These are phyloP conservation scores for Pueraria montana DNA, from an alignment of 306 rosid genomes.

Conservation along the genomic window DNA sequence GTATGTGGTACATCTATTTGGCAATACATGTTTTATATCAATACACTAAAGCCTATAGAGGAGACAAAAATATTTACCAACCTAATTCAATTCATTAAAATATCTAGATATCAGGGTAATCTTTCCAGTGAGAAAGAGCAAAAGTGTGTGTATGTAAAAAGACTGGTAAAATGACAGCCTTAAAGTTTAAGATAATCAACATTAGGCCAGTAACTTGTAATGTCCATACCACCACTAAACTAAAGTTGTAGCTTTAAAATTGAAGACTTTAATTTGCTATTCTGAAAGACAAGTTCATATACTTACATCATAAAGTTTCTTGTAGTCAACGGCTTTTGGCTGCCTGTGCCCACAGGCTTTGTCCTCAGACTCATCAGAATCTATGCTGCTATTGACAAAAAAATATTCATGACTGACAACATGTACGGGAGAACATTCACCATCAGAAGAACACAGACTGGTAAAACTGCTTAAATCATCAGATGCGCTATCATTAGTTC, in stretches of 20 bases:
- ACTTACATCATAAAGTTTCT: too few species aligned
- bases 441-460: conserved; percentile 63
- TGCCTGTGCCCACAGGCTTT: too few species aligned
- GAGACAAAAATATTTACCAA: neutral
- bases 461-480: conserved; percentile 61
- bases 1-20: conserved; percentile 18
- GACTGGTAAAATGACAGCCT: conserved; percentile 7
- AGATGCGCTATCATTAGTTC: conserved; percentile 52
- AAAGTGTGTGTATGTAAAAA: neutral
- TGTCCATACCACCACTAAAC: conserved; percentile 27
- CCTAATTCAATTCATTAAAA: conserved; percentile 21
- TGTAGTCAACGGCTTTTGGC: too few species aligned
- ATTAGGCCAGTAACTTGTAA: conserved; percentile 23
- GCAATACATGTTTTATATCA: conserved; percentile 15
- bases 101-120: conserved; percentile 1
- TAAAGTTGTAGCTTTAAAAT: conserved; percentile 30
- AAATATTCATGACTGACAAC: too few species aligned
- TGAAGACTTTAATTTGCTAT: neutral
- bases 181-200: conserved; percentile 30
- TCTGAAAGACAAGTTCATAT: conserved; percentile 25
- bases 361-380: too few species aligned
- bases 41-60: neutral
- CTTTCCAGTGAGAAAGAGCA: conserved; percentile 10
- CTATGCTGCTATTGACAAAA: too few species aligned
- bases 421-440: conserved; percentile 48